Evolutionary conservation across 257 asterid species (phyloP).

Genomic region (Solanum commersonii): DNA sequence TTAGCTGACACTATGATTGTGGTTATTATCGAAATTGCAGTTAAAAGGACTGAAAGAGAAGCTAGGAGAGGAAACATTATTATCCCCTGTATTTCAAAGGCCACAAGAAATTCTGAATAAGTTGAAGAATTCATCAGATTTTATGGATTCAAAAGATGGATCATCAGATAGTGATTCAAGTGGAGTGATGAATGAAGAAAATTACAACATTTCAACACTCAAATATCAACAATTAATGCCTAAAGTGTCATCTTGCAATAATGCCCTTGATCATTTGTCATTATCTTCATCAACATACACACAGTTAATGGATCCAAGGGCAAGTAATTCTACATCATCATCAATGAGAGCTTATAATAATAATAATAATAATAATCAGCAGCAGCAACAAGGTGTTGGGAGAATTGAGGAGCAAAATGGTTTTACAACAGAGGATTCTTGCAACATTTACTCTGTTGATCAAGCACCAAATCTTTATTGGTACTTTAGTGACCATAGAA

Average conservation of each 20-base stretch:
- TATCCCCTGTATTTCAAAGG: not conserved
- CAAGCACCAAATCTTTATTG: slow-evolving; percentile 22
- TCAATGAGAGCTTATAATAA: not conserved
- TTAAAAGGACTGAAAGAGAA: slow-evolving; percentile 25
- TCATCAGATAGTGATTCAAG: slow-evolving; percentile 36
- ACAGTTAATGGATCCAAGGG: slow-evolving; percentile 13
- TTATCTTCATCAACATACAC: slow-evolving; percentile 11
- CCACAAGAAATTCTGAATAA: not conserved
- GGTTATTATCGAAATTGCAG: not conserved
- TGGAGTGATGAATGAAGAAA: slow-evolving; percentile 21
- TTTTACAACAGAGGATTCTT: slow-evolving; percentile 12
- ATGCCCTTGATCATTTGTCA: slow-evolving; percentile 6
- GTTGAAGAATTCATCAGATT: not conserved
- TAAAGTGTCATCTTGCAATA: not conserved
- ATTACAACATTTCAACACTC: not conserved
- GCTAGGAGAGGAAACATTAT: slow-evolving; percentile 13
- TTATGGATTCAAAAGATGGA: slow-evolving; percentile 20
- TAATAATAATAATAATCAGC: not conserved
- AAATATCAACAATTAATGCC: slow-evolving; percentile 4
- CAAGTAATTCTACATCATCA: not conserved
- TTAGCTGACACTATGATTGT: not conserved
- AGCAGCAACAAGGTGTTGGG: slow-evolving; percentile 10
- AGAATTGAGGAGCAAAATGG: slow-evolving; percentile 14
- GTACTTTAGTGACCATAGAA: slow-evolving; percentile 18
- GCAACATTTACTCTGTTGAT: slow-evolving; percentile 22